Conservation (phyloP, 345 rosid genomes). For the Brassica rapa region DNA sequence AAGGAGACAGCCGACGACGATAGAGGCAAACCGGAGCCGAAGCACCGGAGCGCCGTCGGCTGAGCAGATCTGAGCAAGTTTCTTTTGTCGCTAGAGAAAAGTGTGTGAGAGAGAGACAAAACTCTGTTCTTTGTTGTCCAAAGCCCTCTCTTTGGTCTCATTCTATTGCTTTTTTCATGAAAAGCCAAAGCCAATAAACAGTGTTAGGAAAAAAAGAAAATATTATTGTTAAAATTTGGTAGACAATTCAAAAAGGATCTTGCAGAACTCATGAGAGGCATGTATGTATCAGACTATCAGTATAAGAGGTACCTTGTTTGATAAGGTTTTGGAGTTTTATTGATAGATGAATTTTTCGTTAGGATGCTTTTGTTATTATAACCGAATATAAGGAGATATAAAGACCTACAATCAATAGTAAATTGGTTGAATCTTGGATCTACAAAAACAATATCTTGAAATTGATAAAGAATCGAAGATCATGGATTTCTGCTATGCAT, state of each 20-base stretch:
- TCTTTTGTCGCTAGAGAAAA: too few species aligned
- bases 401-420: neutral
- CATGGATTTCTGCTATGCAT: neutral
- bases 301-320: constrained; percentile 29
- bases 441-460: constrained; percentile 4
- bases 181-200: constrained; percentile 41
- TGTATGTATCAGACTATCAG: constrained; percentile 21
- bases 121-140: too few species aligned
- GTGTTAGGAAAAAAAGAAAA: constrained; percentile 24
- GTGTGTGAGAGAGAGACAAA: too few species aligned
- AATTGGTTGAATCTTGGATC: constrained; percentile 14
- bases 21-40: too few species aligned
- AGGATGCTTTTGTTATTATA: neutral
- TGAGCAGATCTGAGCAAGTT: too few species aligned
- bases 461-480: neutral
- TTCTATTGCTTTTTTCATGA: constrained; percentile 42
- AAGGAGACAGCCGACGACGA: too few species aligned
- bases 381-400: neutral
- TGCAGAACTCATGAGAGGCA: constrained; percentile 39
- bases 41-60: too few species aligned
- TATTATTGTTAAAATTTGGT: neutral
- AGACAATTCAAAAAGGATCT: constrained; percentile 36
- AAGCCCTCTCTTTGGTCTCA: constrained; percentile 41
- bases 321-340: constrained; percentile 32
- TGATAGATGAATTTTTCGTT: neutral